Conservation (phyloP, 176 grass and related monocot species). For the Bolboschoenus planiculmis region DNA sequence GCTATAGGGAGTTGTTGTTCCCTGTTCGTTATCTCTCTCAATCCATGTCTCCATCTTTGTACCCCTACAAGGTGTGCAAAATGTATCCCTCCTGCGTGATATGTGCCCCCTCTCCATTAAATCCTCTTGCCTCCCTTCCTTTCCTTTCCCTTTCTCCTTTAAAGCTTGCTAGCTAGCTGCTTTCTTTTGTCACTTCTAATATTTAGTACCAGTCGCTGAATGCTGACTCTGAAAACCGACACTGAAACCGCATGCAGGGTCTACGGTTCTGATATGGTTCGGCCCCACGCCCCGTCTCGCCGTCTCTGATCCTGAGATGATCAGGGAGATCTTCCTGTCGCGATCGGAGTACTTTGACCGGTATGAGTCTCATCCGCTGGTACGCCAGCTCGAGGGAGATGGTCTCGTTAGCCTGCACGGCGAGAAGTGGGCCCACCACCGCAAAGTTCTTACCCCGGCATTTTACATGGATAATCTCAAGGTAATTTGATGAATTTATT, state of each 20-base stretch:
- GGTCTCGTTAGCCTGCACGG: slow-evolving; percentile 74
- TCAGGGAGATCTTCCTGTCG: slow-evolving; percentile 67
- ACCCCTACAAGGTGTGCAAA: slow-evolving; percentile 2
- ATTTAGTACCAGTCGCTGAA: not conserved
- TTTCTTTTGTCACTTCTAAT: slow-evolving; percentile 4
- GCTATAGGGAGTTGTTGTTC: slow-evolving; percentile 6
- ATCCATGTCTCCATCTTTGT: slow-evolving; percentile 17
- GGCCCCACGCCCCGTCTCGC: slow-evolving; percentile 68
- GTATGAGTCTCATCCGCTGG: slow-evolving; percentile 73
- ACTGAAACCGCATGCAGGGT: slow-evolving; percentile 29
- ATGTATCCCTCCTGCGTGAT: slow-evolving; percentile 15
- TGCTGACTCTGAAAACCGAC: slow-evolving; percentile 6
- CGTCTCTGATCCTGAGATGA: slow-evolving; percentile 73
- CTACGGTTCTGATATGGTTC: slow-evolving; percentile 80
- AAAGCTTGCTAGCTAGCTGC: not conserved
- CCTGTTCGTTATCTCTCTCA: slow-evolving; percentile 10
- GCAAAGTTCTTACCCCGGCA: slow-evolving; percentile 49
- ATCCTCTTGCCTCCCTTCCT: not conserved
- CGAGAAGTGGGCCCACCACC: slow-evolving; percentile 78
- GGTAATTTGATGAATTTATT: slow-evolving; percentile 21
- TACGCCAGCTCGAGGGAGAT: slow-evolving; percentile 81
- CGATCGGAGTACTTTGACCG: slow-evolving; percentile 63
- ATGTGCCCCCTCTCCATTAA: not conserved
- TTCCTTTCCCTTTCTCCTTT: not conserved
- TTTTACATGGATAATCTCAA: slow-evolving; percentile 84